Evolutionary conservation across 495 filamentous ascomycete species (phyloP), one percentile per base, ranked within the genome.

Genomic region (Aeminium ludgeri): DNA sequence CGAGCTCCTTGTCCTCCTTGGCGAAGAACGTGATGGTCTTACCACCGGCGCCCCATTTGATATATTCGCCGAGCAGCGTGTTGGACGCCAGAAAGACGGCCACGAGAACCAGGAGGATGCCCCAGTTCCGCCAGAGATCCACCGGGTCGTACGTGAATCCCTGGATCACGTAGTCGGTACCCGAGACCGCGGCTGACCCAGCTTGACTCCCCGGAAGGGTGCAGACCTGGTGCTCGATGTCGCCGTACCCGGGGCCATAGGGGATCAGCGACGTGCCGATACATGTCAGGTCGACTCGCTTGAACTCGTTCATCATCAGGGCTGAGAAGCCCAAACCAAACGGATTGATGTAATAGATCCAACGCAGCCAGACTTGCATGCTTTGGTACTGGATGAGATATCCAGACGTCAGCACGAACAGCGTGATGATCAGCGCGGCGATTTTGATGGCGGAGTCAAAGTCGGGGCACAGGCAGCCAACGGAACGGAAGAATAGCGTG

Each of bases 381-480:
- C 58, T 64, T 18, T 75, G 69, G 50, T 73, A 83, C 45, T 83
- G 79, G 43, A 87, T 82, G 10, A 86, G 59, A 59, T 89, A 89
- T 8, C 83, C 83, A 4, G 72, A 76, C 0, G 82, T 87, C 29
- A 82, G 54, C 25, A 91, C 73, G 53, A 85, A 81, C 12, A 86
- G 56, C 0, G 80, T 85, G 50, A 91, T 82, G 19, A 80, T 71
- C 1, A 80, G 65, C 6, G 75, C 71, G 2, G 78, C 83, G 51
- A 83, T 80, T 55, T 82, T 84, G 53, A 85, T 80, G 7, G 82
- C 82, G 36, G 80, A 84, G 50, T 89, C 82, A 45, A 89, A 89
- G 46, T 84, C 80, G 0, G 83, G 80, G 42, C 78, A 80, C 10
- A 89, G 40, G 50, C 80, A 86, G 15, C 75, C 82, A 10, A 85